Percentiles rank a stretch among this genome's conserved stretches.
Conservation (phyloP, 192 early-diverging fungal genomes). For the Coemansia sp. region DNA sequence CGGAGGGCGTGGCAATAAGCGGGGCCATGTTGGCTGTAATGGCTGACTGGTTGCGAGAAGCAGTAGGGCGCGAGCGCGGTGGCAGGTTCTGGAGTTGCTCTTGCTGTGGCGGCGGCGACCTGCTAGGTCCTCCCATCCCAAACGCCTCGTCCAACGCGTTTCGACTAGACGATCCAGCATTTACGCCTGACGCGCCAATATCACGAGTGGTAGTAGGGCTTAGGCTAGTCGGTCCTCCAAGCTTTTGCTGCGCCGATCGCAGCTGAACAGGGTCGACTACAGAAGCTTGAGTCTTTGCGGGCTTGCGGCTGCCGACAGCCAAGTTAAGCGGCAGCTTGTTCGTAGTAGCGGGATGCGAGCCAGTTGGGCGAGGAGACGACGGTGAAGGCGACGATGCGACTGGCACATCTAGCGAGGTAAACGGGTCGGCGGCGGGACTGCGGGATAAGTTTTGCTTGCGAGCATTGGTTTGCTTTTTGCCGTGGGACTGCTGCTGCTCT, state of each 20-base stretch:
- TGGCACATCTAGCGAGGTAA: slow-evolving; percentile 24
- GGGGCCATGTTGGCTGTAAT: slow-evolving; percentile 2
- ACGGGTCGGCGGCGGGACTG: slow-evolving; percentile 16
- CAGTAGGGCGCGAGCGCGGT: slow-evolving; percentile 38
- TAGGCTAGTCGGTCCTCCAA: slow-evolving; percentile 22
- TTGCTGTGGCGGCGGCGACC: slow-evolving; percentile 6
- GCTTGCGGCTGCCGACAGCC: slow-evolving; percentile 38
- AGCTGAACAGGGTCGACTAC: slow-evolving; percentile 56
- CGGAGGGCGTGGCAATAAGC: not conserved
- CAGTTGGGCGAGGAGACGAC: slow-evolving; percentile 6
- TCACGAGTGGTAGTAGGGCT: not conserved
- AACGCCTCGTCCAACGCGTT: slow-evolving; percentile 43
- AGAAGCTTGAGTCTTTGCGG: slow-evolving; percentile 26
- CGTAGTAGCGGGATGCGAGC: not conserved
- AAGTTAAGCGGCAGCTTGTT: slow-evolving; percentile 48
- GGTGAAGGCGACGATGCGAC: slow-evolving; percentile 5
- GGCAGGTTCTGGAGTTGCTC: slow-evolving; percentile 18
- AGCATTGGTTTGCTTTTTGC: slow-evolving; percentile 10
- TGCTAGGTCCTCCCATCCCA: not conserved
- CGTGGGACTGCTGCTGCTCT: slow-evolving; percentile 41
- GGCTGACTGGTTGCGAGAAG: slow-evolving; percentile 16
- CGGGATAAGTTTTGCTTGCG: slow-evolving; percentile 2
- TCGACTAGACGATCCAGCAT: slow-evolving; percentile 11
- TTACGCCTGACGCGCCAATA: not conserved
- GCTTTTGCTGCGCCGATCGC: slow-evolving; percentile 47